Evolutionary conservation across 768 basidiomycete genomes (phyloP), one percentile per base, ranked within the genome.

Genomic region (Pulveroboletus sp.): DNA sequence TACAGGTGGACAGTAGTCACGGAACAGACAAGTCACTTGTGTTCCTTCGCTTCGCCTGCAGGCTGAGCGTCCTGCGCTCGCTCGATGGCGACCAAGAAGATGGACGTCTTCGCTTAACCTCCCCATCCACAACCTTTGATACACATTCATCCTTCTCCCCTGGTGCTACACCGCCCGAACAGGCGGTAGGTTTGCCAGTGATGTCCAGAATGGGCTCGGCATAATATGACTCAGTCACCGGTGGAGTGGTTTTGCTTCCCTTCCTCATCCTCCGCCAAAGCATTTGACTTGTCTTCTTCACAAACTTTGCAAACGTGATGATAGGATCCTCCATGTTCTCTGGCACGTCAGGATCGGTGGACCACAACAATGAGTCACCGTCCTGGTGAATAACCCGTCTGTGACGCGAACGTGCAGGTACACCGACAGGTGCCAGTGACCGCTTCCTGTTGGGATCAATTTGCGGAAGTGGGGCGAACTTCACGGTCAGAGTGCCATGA

Each of bases 391-490:
- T 39, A n/a, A 11, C 39, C 9, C 26, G 55, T 48, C 26, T 64
- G 56, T 58, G 67, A 52, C 64, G 63, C 50, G 56, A 52, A 41
- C 69, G 67, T 16, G 76, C 79, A 27, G 80, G 75, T 52, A 80
- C 75, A 5, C 82, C 82, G 4, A 83, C 65, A 6, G 82, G 82
- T 5, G 71, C 68, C 31, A 70, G 61, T 6, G 73, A 78, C 19
- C 75, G 72, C 38, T 77, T 74, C 55, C 74, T 75, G 19, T 74
- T 71, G 3, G 77, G 77, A 17, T 73, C 78, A 2, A 75, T 62
- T 49, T 77, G 69, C 1, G 82, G 82, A 20, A 85, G 66, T 0
- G 82, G 82, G 1, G 82, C 82, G 47, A 85, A 85, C 53, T 71
- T 76, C 37, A 85, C 75, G 43, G 68, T 75, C 32, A 58, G 63